phyloP scores from a whole-genome alignment of 1,139 yeast species.

The Candida sp. region DNA sequence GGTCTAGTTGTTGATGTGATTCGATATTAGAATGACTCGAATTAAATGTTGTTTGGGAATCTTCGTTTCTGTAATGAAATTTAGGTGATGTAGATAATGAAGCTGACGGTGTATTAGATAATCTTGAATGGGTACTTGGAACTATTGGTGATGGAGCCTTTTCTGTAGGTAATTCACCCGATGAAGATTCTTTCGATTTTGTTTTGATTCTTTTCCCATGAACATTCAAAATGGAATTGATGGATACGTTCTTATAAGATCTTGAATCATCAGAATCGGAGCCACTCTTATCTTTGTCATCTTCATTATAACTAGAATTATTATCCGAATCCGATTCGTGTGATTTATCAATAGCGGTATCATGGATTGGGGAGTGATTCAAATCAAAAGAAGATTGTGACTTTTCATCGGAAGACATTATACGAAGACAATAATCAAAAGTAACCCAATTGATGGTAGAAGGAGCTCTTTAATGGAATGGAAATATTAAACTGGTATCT shows the following conservation, averaged over 20 bases:
- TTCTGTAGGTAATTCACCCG: neutral
- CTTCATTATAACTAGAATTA: neutral
- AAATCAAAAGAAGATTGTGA: neutral
- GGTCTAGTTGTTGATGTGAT: neutral
- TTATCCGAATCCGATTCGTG: neutral
- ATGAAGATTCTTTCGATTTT: neutral
- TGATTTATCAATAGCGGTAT: neutral
- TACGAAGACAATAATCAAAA: too few species aligned
- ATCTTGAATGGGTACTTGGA: neutral
- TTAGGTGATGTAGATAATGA: neutral
- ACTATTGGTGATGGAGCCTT: neutral
- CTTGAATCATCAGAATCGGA: conserved; percentile 1
- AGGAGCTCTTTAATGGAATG: neutral
- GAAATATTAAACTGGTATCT: neutral
- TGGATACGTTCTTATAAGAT: conserved; percentile 7
- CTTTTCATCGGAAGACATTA: neutral
- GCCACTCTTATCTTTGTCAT: neutral
- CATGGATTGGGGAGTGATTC: neutral
- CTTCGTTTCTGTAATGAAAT: neutral
- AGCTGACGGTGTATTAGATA: neutral
- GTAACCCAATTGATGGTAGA: too few species aligned
- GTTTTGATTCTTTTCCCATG: neutral
- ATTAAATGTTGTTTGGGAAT: neutral
- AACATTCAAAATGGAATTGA: conserved; percentile 8
- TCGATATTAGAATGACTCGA: neutral